A percentile compares a stretch with the other conserved stretches of the same genome.
phyloP scores from a whole-genome alignment of 2,329 filamentous ascomycete species.

The Ophiostoma sp. region DNA sequence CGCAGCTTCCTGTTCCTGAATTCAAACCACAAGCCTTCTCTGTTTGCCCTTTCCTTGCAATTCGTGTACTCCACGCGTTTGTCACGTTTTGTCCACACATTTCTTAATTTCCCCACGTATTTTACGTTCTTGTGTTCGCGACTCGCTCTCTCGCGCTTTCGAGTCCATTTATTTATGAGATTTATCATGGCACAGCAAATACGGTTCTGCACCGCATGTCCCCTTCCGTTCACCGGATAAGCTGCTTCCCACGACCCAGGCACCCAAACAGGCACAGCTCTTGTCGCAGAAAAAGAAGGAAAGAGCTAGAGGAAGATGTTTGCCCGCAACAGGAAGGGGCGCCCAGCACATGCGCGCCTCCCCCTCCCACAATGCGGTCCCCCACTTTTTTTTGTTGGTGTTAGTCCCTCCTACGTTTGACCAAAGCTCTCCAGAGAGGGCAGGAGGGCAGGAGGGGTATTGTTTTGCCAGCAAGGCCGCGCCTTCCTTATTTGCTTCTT shows the following conservation, averaged over 20 bases:
- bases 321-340: conserved; percentile 14
- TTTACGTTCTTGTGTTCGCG: not conserved
- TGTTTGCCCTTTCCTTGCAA: not conserved
- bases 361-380: not conserved
- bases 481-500: not conserved
- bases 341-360: not conserved
- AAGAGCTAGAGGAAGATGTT: conserved; percentile 23
- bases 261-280: not conserved
- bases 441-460: conserved; percentile 2
- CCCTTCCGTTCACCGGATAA: conserved; percentile 4
- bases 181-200: not conserved
- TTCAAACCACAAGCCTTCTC: not conserved
- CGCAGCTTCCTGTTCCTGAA: not conserved
- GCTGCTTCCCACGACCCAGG: not conserved
- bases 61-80: not conserved
- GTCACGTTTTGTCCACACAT: not conserved
- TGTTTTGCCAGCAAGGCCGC: not conserved
- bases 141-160: conserved; percentile 4
- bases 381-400: not conserved
- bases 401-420: not conserved
- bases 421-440: not conserved
- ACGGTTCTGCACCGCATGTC: not conserved
- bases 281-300: not conserved
- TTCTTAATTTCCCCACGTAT: not conserved
- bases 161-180: not conserved